Conservation (phyloP, 768 basidiomycete species). For the Phaeolepiota aurea region DNA sequence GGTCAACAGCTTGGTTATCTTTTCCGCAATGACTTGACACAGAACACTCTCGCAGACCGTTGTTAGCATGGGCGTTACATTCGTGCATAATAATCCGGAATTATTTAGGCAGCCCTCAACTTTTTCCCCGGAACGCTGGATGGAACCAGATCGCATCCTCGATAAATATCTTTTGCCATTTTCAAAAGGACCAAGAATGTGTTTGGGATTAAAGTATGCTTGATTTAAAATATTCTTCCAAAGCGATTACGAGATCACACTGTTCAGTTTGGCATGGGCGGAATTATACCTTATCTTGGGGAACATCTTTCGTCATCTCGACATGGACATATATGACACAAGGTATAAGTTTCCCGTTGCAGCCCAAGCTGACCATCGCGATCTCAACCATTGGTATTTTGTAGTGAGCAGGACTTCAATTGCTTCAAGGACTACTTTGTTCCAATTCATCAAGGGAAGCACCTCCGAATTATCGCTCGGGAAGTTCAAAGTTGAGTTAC, state of each 20-base stretch:
- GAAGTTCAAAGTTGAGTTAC: not conserved
- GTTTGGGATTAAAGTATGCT: not conserved
- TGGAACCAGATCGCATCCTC: not conserved
- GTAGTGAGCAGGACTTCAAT: slow-evolving; percentile 19
- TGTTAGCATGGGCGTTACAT: not conserved
- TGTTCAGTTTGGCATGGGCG: slow-evolving; percentile 1
- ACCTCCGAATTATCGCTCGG: slow-evolving; percentile 13
- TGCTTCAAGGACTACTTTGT: slow-evolving; percentile 26
- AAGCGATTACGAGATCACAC: not conserved
- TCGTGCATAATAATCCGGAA: not conserved
- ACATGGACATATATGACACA: not conserved
- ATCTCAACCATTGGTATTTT: not conserved
- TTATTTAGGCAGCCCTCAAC: not conserved
- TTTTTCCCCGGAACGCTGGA: slow-evolving; percentile 1
- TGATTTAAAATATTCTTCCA: not conserved
- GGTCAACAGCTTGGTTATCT: not conserved
- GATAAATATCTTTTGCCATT: slow-evolving; percentile 1
- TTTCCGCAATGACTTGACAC: not conserved
- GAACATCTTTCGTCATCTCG: not conserved
- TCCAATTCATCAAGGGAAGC: slow-evolving; percentile 21
- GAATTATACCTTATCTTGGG: slow-evolving; percentile 1
- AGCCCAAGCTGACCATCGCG: not conserved
- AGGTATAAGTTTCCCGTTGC: slow-evolving; percentile 2
- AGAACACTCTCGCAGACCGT: not conserved
- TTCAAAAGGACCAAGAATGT: not conserved